Evolutionary conservation across 2,329 filamentous ascomycete species (phyloP).

Genomic region (Davidsoniella australis): DNA sequence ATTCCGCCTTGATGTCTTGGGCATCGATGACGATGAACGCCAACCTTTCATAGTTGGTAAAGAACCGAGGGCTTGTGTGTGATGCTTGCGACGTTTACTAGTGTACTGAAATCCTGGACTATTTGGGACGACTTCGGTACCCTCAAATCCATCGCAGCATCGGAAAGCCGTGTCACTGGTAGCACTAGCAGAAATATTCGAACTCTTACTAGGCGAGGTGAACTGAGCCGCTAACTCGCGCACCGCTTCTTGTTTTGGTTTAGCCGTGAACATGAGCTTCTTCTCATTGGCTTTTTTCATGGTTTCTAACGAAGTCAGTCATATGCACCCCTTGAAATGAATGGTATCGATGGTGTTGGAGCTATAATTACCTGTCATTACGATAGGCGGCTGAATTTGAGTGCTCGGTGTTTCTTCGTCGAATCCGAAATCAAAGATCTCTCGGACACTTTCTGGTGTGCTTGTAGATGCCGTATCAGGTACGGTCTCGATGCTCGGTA

Average conservation of each 20-base stretch:
- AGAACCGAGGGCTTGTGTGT: slow-evolving; percentile 1
- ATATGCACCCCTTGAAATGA: too few species aligned
- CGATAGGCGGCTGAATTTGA: too few species aligned
- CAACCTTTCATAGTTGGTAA: slow-evolving; percentile 5
- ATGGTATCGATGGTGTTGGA: too few species aligned
- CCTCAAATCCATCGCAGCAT: slow-evolving; percentile 11
- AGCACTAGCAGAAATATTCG: background rate
- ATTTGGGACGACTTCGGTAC: slow-evolving; percentile 9
- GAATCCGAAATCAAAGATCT: slow-evolving; percentile 9
- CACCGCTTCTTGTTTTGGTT: background rate
- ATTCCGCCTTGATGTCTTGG: background rate
- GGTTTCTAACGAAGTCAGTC: background rate
- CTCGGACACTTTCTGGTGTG: background rate
- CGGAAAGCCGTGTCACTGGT: slow-evolving; percentile 1
- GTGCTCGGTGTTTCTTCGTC: background rate
- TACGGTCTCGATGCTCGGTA: slow-evolving; percentile 1
- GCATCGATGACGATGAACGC: too few species aligned
- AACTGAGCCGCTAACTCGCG: slow-evolving; percentile 1
- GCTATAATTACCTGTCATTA: too few species aligned
- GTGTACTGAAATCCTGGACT: slow-evolving; percentile 8
- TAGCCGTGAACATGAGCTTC: background rate
- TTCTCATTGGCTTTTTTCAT: background rate
- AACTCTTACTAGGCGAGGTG: background rate
- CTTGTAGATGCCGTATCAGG: background rate
- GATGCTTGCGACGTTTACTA: slow-evolving; percentile 7